Base-by-base conservation (phyloP, 768 basidiomycete genomes). In the Suillus brevipes region DNA sequence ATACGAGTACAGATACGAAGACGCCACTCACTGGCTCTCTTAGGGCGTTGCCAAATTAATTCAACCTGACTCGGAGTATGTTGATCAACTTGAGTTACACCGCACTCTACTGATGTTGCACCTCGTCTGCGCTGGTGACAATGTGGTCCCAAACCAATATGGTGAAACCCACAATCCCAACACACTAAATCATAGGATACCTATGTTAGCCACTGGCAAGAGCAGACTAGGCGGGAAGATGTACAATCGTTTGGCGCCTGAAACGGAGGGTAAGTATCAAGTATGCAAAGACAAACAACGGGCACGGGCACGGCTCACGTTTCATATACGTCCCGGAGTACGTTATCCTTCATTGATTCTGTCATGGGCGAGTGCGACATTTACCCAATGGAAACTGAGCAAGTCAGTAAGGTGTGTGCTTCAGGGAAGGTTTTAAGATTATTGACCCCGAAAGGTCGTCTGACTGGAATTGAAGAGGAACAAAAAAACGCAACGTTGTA, bases 81-180 rank as follows among this genome's bases (percentile, higher is more conserved):
- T 34, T 28, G 25, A 47, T 28, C 12, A 53, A 34, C 14, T 20
- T 25, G 20, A 25, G n/a, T 10, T 14, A 47, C 13, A 45, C 20
- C 13, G n/a, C 43, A 58, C n/a, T 40, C 61, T 10, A 36, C 9
- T 7, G 23, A n/a, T 28, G 63, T 58, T 72, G 18, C 50, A 78
- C 73, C 69, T 78, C 76, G 36, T 79, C 78, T 2, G 43, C 63
- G 28, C 76, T 69, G 2, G 78, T 74, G 40, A 79, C 52, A 34
- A 77, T 59, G 53, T 78, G 78, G 52, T 79, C 78, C 74, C 82
- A 86, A 14, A 86, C 65, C 13, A 86, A 73, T 23, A 83, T 71
- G 1, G 80, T 79, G 69, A 82, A 84, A 66, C 82, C 80, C 5
- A 77, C 82, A 37, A 87, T 77, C 14, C 82, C 85, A 40, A 86